These are phyloP conservation scores for Eucalyptus shirleyi DNA, from an alignment of 345 rosid genomes.

Conservation along the genomic window DNA sequence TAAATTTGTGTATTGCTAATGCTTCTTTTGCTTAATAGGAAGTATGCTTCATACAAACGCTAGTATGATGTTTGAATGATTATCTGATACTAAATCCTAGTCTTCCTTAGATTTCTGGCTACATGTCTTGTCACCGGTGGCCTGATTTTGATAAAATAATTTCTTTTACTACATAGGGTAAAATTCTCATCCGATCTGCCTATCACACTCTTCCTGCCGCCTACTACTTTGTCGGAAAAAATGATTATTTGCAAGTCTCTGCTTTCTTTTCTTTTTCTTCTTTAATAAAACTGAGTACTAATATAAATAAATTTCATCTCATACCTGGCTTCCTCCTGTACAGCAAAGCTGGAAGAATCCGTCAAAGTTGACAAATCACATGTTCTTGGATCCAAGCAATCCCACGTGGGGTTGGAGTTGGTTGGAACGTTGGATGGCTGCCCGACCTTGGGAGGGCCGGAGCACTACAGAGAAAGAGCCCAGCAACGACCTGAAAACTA, in stretches of 20 bases:
- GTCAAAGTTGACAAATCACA: conserved; percentile 39
- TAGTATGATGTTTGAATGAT: not conserved
- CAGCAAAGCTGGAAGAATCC: conserved; percentile 88
- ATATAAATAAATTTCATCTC: not conserved
- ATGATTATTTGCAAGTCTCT: not conserved
- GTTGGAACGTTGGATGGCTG: conserved; percentile 98
- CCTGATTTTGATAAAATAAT: not conserved
- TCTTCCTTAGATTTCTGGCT: not conserved
- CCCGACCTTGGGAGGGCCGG: conserved; percentile 61
- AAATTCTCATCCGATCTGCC: not conserved
- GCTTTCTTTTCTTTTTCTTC: not conserved
- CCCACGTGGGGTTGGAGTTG: conserved; percentile 99
- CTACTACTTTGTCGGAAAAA: not conserved
- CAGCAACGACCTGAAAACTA: conserved; percentile 32
- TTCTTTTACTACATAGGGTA: not conserved
- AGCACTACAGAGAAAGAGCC: conserved; percentile 46
- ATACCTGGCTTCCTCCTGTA: not conserved
- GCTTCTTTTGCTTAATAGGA: not conserved
- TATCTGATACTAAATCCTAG: not conserved
- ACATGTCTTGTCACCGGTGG: not conserved
- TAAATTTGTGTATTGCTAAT: not conserved
- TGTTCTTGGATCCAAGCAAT: conserved; percentile 79
- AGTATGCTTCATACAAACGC: not conserved
- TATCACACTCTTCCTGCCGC: not conserved
- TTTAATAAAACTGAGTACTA: not conserved